Evolutionary conservation across 179 eudicot species (phyloP).

Genomic region (Amaranthus tricolor): DNA sequence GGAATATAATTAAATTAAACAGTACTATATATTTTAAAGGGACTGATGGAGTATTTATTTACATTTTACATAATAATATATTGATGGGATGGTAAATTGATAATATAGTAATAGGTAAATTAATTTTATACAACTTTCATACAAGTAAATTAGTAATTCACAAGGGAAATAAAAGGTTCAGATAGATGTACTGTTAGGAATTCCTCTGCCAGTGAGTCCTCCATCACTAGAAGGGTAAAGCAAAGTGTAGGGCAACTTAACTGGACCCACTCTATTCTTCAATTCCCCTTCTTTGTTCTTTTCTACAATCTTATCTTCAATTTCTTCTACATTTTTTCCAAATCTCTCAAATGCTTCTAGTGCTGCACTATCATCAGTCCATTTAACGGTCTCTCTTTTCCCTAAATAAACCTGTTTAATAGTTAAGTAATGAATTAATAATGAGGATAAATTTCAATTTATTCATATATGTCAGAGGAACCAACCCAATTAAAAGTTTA

Average conservation of each 20-base stretch:
- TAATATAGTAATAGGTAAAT: too few species aligned
- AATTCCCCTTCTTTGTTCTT: conserved; percentile 37
- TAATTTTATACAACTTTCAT: too few species aligned
- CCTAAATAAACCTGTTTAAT: conserved; percentile 42
- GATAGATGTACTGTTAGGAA: conserved; percentile 61
- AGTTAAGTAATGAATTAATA: too few species aligned
- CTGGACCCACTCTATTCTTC: conserved; percentile 61
- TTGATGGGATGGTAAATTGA: too few species aligned
- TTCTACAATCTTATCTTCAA: conserved; percentile 37
- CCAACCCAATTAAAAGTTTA: too few species aligned
- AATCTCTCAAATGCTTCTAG: conserved; percentile 52
- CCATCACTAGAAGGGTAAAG: conserved; percentile 44
- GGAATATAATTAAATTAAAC: too few species aligned
- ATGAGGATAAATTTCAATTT: too few species aligned
- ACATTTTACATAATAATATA: too few species aligned
- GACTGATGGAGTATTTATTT: too few species aligned
- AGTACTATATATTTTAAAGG: too few species aligned
- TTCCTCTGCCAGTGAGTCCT: conserved; percentile 61
- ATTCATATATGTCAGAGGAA: too few species aligned
- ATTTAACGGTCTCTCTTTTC: conserved; percentile 45
- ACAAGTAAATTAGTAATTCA: too few species aligned
- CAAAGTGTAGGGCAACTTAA: conserved; percentile 46
- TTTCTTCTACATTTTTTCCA: conserved; percentile 37
- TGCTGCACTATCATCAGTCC: conserved; percentile 45
- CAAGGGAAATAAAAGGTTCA: conserved; percentile 15